phyloP scores from a whole-genome alignment of 495 filamentous ascomycete genomes.

The Cryomyces antarcticus region DNA sequence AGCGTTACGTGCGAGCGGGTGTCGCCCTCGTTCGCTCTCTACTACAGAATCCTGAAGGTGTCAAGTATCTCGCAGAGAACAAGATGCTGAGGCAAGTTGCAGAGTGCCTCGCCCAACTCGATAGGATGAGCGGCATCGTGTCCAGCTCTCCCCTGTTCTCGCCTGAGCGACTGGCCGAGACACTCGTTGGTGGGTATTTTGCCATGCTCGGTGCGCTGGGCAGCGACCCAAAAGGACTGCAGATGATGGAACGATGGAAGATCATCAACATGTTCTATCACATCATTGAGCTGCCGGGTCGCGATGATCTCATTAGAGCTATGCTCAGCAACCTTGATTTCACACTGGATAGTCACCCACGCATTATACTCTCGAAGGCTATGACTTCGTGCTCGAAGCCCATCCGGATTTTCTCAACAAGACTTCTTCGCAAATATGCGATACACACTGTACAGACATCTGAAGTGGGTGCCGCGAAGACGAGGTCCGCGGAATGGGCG shows the following conservation, averaged over 20 bases:
- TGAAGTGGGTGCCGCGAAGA: background rate
- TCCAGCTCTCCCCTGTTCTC: slow-evolving; percentile 79
- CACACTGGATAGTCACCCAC: slow-evolving; percentile 64
- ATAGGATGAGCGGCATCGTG: slow-evolving; percentile 77
- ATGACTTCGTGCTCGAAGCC: slow-evolving; percentile 81
- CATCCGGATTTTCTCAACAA: slow-evolving; percentile 72
- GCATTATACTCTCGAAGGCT: slow-evolving; percentile 82
- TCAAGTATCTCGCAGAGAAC: slow-evolving; percentile 68
- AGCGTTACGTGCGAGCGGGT: slow-evolving; percentile 79
- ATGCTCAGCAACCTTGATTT: slow-evolving; percentile 86
- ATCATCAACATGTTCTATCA: slow-evolving; percentile 99
- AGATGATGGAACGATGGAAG: slow-evolving; percentile 87
- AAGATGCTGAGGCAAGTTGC: slow-evolving; percentile 85
- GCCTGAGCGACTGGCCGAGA: slow-evolving; percentile 57
- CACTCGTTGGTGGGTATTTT: slow-evolving; percentile 81
- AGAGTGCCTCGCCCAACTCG: slow-evolving; percentile 85
- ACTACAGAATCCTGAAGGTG: slow-evolving; percentile 65
- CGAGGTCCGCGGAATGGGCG: slow-evolving; percentile 56
- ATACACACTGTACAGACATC: slow-evolving; percentile 10
- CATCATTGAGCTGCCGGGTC: slow-evolving; percentile 73
- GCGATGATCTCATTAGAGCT: slow-evolving; percentile 74
- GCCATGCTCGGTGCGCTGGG: slow-evolving; percentile 74
- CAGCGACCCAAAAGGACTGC: slow-evolving; percentile 56
- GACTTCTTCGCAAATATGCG: slow-evolving; percentile 66
- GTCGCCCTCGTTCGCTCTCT: slow-evolving; percentile 73